Conservation (phyloP, 2,329 filamentous ascomycete genomes). For the Neofusicoccum parvum region DNA sequence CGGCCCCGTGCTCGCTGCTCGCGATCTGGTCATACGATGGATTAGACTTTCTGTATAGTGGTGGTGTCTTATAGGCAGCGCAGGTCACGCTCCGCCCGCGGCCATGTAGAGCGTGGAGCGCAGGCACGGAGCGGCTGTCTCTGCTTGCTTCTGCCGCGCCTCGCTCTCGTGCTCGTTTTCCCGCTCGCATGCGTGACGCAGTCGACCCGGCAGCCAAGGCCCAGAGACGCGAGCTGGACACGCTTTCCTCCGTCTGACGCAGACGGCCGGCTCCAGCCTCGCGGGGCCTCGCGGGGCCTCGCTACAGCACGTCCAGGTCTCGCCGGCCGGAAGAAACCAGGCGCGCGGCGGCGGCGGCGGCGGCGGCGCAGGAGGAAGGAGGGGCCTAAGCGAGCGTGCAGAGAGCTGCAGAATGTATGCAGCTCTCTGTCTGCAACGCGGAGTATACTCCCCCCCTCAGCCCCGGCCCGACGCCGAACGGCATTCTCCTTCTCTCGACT, state of each 20-base stretch:
- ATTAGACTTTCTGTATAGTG: too few relatives aligned
- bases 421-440: background rate
- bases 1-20: too few relatives aligned
- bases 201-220: background rate
- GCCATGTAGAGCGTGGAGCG: too few relatives aligned
- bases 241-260: background rate
- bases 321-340: background rate
- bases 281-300: too few relatives aligned
- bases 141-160: background rate
- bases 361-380: background rate
- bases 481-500: background rate
- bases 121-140: background rate
- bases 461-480: background rate
- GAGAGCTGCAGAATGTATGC: background rate
- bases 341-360: background rate
- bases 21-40: too few relatives aligned
- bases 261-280: background rate
- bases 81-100: too few relatives aligned
- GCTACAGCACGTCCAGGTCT: too few relatives aligned
- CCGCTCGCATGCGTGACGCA: background rate
- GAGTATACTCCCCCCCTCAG: constrained; percentile 2
- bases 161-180: background rate
- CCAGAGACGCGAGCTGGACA: too few relatives aligned
- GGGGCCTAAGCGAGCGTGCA: background rate
- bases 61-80: too few relatives aligned